Base-by-base conservation (phyloP, 495 filamentous ascomycete genomes). In the Bathelium albidoporum region DNA sequence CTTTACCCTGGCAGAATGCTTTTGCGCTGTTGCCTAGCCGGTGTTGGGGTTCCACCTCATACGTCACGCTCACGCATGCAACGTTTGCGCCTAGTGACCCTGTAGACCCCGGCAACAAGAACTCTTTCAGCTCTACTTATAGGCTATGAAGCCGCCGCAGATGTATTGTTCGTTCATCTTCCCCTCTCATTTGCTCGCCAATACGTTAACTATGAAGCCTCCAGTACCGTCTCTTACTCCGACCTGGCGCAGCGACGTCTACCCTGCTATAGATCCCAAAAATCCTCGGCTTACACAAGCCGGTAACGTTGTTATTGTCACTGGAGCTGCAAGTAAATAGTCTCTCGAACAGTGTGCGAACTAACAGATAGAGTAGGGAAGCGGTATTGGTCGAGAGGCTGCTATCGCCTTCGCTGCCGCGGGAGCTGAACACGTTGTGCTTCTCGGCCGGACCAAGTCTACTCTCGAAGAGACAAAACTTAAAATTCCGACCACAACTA, bases 381-480 rank as follows among this genome's bases (percentile, higher is more conserved):
- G 66, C 61, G 74, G 75, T 7, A 77, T 79, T 26, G 77, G 75
- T n/a, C 43, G 43, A 3, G 76, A 73, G 45, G 74, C 71, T 18
- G 76, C 76, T 1, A 41, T 66, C 14, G 73, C 78, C 5, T 80
- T 78, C 49, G 75, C 68, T 5, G n/a, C 24, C 12, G 69, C 67
- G 11, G 59, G 65, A 7, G 66, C 62, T n/a, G 43, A 60, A 29
- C 59, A 64, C 43, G 55, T 64, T 34, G 61, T 71, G 1, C 53
- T 72, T n/a, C 28, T 65, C 36, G 62, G 67, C 1, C 36, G 43
- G 1, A 68, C 69, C 26, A 64, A 69, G 31, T 32, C 70, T 10
- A 63, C 60, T 11, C 20, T 62, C 64, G 24, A 74, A 69, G 2
- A 62, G 68, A 45, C 32, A 34, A 39, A 4, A 63, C 26, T 12